Base-by-base conservation (phyloP, 1,284 basidiomycete genomes). In the Tetrapyrgos nigripes region DNA sequence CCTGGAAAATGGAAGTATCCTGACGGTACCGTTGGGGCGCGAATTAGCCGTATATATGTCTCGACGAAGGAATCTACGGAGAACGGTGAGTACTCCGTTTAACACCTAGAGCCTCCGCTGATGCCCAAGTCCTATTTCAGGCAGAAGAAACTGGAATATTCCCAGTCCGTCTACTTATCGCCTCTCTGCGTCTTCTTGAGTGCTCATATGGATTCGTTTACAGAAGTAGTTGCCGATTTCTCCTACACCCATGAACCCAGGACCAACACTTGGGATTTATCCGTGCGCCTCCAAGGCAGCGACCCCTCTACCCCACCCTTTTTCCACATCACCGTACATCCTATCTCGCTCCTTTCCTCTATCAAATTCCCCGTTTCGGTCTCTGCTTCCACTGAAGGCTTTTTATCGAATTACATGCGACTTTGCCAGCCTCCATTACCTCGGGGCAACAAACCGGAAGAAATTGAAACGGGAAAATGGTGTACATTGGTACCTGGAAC, bases 221-320 rank as follows among this genome's bases (percentile, higher is more conserved):
- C 53, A 55, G 54, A 55, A 27, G 28, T 33, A 17, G n/a, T 19
- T 13, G 54, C 46, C 31, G 47, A 21, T 19, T 55, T 55, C 37
- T 56, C 60, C 50, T 68, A 68, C 60, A 61, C 35, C 9, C 58
- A 61, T 6, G 35, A 50, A 2, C 44, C 61, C 8, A 35, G 60
- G 21, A 66, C 62, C n/a, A 64, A 55, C 8, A 67, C 65, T 17
- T 40, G 37, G n/a, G 58, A 58, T 31, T 65, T 70, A 53, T 57
- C 58, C 35, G 69, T 71, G 46, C 60, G 57, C 14, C 65, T 57
- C 31, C 66, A 66, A 3, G 65, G 58, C 19, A 46, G 37, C 37
- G 37, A 40, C 37, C 8, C 58, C 2, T 45, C 59, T 14, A 31
- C 60, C 5, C 71, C 70, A 14, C 73, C 72, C 59, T 73, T 72